A percentile compares a stretch with the other conserved stretches of the same genome.
phyloP scores from a whole-genome alignment of 1,284 basidiomycete genomes.

The Ganoderma lucidum region DNA sequence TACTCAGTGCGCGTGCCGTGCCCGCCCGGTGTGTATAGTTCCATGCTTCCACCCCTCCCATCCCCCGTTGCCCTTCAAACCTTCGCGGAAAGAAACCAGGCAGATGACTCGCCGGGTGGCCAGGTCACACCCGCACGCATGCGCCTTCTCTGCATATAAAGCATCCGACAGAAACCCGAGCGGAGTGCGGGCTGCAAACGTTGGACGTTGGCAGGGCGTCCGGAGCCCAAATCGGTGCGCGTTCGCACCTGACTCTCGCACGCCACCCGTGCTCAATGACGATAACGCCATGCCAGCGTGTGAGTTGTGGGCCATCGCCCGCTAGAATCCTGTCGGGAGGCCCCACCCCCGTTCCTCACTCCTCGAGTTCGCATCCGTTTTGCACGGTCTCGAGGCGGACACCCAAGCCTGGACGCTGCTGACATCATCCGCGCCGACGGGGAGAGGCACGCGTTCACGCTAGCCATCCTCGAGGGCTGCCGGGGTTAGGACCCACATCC shows the following conservation, averaged over 20 bases:
- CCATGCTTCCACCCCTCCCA: background rate
- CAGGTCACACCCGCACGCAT: constrained; percentile 12
- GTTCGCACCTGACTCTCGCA: constrained; percentile 7
- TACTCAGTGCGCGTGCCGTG: constrained; percentile 1
- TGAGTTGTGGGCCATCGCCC: constrained; percentile 2
- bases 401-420: background rate
- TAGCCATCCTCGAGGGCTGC: background rate
- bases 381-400: constrained; percentile 1
- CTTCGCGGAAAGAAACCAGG: constrained; percentile 21
- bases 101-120: constrained; percentile 11
- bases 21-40: background rate
- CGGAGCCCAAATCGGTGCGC: background rate
- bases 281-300: constrained; percentile 10
- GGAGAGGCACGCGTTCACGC: background rate
- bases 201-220: background rate
- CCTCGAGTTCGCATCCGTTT: constrained; percentile 4
- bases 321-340: constrained; percentile 18
- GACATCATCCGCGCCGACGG: background rate
- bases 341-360: background rate
- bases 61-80: constrained; percentile 10
- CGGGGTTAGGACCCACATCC: background rate
- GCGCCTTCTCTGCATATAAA: background rate
- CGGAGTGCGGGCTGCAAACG: background rate
- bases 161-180: constrained; percentile 20
- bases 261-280: constrained; percentile 12